Evolutionary conservation across 768 basidiomycete species (phyloP), one percentile per base, ranked within the genome.

Genomic region (Butyriboletus loyo): DNA sequence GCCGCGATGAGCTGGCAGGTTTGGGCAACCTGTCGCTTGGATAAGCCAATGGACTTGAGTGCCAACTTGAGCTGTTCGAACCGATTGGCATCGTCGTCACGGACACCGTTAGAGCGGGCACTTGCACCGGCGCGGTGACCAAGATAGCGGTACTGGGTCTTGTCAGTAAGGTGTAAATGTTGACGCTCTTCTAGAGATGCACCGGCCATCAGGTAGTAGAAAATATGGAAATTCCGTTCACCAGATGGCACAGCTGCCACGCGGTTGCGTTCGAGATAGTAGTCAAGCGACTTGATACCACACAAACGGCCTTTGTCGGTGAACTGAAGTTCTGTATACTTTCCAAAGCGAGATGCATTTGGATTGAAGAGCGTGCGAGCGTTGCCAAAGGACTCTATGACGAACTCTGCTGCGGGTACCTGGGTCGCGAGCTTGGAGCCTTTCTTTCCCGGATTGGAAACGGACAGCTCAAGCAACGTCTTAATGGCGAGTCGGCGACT

Each of bases 271-370:
- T 98, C 93, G 46, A 99, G 81, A 72, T 96, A 96, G 73, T 99
- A 98, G 66, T 98, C 94, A 57, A 98, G 84, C 0, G 93, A 95
- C 71, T 98, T 98, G 66, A 92, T 76, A 56, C 97, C 97, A 41
- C 78, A 85, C 0, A 98, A 73, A 4, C 94, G 81, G 7, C 95
- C 95, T 21, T 89, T 86, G 31, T 98, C 94, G 47, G 83, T 90
- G 74, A 98, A 98, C 71, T 98, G 97, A 0, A 99, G 80, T 66
- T 99, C 97, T 40, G 94, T 97, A 69, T 99, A 99, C 69, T 96
- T 94, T 50, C 96, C 97, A 66, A 96, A 97, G 43, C 93, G 87
- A 28, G 97, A 98, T 14, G 96, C 95, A 64, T 97, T 97, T 42
- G 91, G 82, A 65, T 98, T 97, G 74, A 91, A 87, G 50, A 92